Conservation (phyloP, 495 filamentous ascomycete species). For the Podospora tetraspora region DNA sequence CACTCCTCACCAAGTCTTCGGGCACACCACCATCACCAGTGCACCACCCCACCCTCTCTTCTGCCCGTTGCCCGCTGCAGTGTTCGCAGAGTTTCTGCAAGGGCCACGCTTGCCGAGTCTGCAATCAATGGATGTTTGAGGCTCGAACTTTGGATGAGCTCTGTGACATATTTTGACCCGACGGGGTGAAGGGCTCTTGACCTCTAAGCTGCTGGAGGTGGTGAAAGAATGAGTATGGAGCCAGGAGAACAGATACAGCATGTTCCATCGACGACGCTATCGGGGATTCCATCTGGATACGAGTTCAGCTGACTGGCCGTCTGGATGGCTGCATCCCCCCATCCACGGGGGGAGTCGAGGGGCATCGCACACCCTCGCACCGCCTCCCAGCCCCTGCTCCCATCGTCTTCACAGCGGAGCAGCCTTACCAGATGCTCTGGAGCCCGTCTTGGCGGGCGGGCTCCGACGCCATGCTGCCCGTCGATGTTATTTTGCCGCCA, state of each 20-base stretch:
- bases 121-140: background rate
- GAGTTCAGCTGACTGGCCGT: background rate
- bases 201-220: too few relatives aligned
- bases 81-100: background rate
- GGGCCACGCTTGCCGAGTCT: background rate
- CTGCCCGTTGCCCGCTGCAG: background rate
- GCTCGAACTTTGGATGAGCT: background rate
- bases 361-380: background rate
- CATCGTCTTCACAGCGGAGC: slow-evolving; percentile 5
- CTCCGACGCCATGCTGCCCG: background rate
- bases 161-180: background rate
- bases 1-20: background rate
- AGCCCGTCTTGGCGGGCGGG: slow-evolving; percentile 3
- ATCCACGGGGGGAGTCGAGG: background rate
- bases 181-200: too few relatives aligned
- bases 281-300: background rate
- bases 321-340: background rate
- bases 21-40: background rate
- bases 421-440: slow-evolving; percentile 12
- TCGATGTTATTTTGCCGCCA: background rate
- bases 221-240: too few relatives aligned
- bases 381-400: slow-evolving; percentile 7
- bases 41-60: background rate
- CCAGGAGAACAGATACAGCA: background rate
- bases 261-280: background rate